phyloP scores from a whole-genome alignment of 306 rosid genomes.

The Lathyrus sativus region DNA sequence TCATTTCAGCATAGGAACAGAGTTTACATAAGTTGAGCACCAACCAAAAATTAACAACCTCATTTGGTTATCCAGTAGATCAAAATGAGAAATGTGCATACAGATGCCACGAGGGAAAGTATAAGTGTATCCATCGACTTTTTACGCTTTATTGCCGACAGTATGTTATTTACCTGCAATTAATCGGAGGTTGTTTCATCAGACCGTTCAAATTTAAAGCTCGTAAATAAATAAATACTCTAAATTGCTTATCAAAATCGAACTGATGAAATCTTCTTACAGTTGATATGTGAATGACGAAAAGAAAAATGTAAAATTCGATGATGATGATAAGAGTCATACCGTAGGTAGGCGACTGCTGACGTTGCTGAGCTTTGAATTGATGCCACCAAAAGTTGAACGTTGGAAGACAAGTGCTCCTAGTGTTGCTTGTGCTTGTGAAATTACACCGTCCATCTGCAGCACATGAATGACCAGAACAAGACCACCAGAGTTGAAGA shows the following conservation, averaged over 20 bases:
- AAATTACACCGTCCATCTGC: slow-evolving; percentile 86
- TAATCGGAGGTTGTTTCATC: not conserved
- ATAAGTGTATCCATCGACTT: slow-evolving; percentile 92
- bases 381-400: slow-evolving; percentile 92
- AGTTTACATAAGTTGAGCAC: slow-evolving; percentile 29
- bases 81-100: slow-evolving; percentile 84
- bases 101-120: slow-evolving; percentile 83
- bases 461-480: slow-evolving; percentile 28
- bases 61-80: slow-evolving; percentile 93
- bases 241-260: too few species aligned
- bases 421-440: slow-evolving; percentile 96
- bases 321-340: slow-evolving; percentile 36
- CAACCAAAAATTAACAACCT: slow-evolving; percentile 36
- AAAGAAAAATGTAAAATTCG: slow-evolving; percentile 26
- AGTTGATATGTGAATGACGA: not conserved
- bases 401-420: slow-evolving; percentile 91
- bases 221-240: too few species aligned
- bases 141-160: slow-evolving; percentile 79
- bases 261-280: not conserved
- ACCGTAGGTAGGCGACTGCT: slow-evolving; percentile 96
- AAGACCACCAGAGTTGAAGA: slow-evolving; percentile 27
- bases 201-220: not conserved
- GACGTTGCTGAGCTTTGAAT: slow-evolving; percentile 88
- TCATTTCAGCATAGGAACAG: slow-evolving; percentile 21
- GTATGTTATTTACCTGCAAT: slow-evolving; percentile 81